phyloP scores from a whole-genome alignment of 208 protist species.

The Trypanosoma cruzi region DNA sequence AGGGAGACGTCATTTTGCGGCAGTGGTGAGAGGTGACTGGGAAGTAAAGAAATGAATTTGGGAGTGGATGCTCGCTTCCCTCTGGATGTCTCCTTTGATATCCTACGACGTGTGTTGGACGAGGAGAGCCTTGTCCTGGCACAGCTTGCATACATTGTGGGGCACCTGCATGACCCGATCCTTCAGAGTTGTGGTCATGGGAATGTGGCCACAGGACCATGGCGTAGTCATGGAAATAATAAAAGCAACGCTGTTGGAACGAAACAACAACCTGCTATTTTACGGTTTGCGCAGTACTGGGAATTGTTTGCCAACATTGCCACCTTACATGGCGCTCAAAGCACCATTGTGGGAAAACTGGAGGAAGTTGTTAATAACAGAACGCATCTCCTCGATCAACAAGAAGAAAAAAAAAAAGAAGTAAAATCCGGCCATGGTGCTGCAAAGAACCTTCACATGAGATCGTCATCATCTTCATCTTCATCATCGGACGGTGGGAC shows the following conservation, averaged over 20 bases:
- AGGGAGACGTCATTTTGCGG: background rate
- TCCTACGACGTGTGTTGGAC: conserved; percentile 60
- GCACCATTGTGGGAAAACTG: conserved; percentile 46
- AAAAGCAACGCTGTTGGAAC: too few species aligned
- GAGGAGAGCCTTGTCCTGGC: conserved; percentile 49
- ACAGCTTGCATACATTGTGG: conserved; percentile 72
- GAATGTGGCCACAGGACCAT: background rate
- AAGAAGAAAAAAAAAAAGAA: conserved; percentile 29
- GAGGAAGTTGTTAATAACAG: conserved; percentile 34
- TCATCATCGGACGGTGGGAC: background rate
- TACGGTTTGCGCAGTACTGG: conserved; percentile 51
- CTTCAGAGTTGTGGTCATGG: conserved; percentile 23
- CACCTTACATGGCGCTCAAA: conserved; percentile 52
- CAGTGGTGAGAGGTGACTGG: background rate
- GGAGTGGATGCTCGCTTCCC: conserved; percentile 2
- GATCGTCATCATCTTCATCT: background rate
- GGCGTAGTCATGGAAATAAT: background rate
- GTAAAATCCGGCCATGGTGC: background rate
- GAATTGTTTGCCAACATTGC: conserved; percentile 76
- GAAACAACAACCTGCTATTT: conserved; percentile 28
- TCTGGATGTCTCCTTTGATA: conserved; percentile 40
- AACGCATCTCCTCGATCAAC: conserved; percentile 38
- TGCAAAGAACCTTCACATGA: too few species aligned
- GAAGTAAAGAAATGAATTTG: background rate
- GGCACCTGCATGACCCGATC: conserved; percentile 58